phyloP scores from a whole-genome alignment of 768 basidiomycete species.

The Phallus indusiatus region DNA sequence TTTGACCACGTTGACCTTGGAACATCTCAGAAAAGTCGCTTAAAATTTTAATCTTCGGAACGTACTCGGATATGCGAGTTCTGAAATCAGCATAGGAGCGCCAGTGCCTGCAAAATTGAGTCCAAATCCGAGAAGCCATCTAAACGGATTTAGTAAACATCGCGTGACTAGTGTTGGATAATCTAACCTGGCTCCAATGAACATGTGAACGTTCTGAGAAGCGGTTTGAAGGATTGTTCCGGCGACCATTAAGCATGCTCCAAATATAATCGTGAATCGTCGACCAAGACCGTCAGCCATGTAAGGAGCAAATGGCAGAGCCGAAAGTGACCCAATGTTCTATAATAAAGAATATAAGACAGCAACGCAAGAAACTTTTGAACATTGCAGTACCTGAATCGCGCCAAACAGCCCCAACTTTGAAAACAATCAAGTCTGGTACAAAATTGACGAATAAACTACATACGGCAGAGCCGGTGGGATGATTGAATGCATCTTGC shows the following conservation, averaged over 20 bases:
- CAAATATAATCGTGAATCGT: conserved; percentile 46
- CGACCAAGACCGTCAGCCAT: conserved; percentile 52
- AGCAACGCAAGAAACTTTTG: background rate
- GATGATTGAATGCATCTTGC: conserved; percentile 49
- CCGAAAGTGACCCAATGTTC: conserved; percentile 32
- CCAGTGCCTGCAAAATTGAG: conserved; percentile 53
- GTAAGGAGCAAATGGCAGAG: conserved; percentile 32
- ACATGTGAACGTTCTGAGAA: conserved; percentile 46
- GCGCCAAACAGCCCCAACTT: background rate
- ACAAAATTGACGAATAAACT: background rate
- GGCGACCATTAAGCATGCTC: conserved; percentile 49
- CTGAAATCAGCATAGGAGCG: conserved; percentile 57
- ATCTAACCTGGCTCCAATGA: conserved; percentile 42
- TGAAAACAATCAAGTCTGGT: background rate
- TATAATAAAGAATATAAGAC: conserved; percentile 12
- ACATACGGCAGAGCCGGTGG: conserved; percentile 26
- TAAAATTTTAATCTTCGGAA: background rate
- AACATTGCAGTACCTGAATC: background rate
- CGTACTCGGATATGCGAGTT: conserved; percentile 53
- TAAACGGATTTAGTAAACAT: background rate
- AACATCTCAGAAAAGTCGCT: conserved; percentile 69
- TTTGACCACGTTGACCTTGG: conserved; percentile 49
- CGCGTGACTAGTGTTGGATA: background rate
- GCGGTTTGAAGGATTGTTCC: conserved; percentile 53
- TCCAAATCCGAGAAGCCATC: conserved; percentile 45